These are phyloP conservation scores for Symmetrospora coprosmae DNA, from an alignment of 768 basidiomycete genomes.

Conservation along the genomic window DNA sequence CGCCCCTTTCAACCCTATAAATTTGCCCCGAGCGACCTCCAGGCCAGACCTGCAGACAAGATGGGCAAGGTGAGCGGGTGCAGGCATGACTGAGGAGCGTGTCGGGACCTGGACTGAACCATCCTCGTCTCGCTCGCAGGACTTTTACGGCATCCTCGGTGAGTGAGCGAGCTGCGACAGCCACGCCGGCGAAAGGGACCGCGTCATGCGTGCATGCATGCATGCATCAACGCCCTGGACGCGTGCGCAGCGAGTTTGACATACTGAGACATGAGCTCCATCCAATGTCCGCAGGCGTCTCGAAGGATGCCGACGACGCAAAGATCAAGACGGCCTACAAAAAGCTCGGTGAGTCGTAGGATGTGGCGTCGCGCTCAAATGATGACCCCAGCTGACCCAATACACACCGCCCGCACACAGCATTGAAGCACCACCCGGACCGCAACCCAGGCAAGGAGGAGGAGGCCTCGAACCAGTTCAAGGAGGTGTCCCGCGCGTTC, in stretches of 20 bases:
- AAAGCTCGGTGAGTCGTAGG: constrained; percentile 48
- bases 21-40: too few relatives aligned
- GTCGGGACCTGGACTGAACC: not conserved
- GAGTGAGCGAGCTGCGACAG: too few relatives aligned
- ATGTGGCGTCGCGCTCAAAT: not conserved
- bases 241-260: too few relatives aligned
- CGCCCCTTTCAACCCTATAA: too few relatives aligned
- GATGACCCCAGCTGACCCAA: not conserved
- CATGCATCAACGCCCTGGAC: too few relatives aligned
- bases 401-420: constrained; percentile 41
- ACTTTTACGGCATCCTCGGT: constrained; percentile 21
- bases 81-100: too few relatives aligned
- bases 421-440: constrained; percentile 90
- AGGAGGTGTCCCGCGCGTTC: constrained; percentile 87
- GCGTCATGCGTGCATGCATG: too few relatives aligned
- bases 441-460: constrained; percentile 67
- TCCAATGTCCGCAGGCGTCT: constrained; percentile 45
- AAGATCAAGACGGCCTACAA: constrained; percentile 92
- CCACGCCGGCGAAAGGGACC: too few relatives aligned
- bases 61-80: constrained; percentile 14
- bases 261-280: too few relatives aligned
- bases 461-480: constrained; percentile 74
- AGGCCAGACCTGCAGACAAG: not conserved
- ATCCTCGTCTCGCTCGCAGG: not conserved
- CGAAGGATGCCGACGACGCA: constrained; percentile 54